These are phyloP conservation scores for Cryptosporidium canis DNA, from an alignment of 169 alveolate genomes.

Conservation along the genomic window DNA sequence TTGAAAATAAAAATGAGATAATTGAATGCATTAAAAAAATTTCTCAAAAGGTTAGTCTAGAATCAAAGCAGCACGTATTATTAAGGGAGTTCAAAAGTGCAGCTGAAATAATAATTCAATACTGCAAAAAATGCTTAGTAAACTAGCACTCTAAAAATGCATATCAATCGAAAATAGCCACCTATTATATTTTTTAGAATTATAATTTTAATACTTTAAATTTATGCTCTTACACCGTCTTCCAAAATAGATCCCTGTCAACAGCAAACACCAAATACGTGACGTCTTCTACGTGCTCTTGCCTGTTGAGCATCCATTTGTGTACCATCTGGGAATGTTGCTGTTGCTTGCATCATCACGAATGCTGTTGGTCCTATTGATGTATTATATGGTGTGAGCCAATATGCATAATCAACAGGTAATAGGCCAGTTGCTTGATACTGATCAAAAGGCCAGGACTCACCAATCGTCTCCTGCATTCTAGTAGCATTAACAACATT, in stretches of 20 bases:
- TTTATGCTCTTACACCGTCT: neutral
- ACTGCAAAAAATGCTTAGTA: slow-evolving; percentile 22
- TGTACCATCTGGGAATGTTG: slow-evolving; percentile 74
- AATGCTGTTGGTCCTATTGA: slow-evolving; percentile 72
- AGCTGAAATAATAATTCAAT: slow-evolving; percentile 6
- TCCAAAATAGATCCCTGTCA: neutral
- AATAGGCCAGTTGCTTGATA: slow-evolving; percentile 72
- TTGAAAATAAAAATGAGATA: neutral
- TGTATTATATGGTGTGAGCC: slow-evolving; percentile 70
- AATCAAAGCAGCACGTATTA: slow-evolving; percentile 39
- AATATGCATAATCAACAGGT: slow-evolving; percentile 74
- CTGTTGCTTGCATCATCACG: slow-evolving; percentile 73
- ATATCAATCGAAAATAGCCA: neutral
- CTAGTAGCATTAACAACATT: slow-evolving; percentile 70
- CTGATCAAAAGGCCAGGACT: slow-evolving; percentile 74
- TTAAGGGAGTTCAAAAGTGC: slow-evolving; percentile 16
- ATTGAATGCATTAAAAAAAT: slow-evolving; percentile 25
- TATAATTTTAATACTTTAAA: neutral
- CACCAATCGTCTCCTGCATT: slow-evolving; percentile 71
- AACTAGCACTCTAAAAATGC: neutral
- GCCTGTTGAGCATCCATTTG: slow-evolving; percentile 75
- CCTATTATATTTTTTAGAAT: neutral
- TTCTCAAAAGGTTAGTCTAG: slow-evolving; percentile 45
- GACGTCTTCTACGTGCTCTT: slow-evolving; percentile 72
- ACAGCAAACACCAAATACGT: slow-evolving; percentile 68